Evolutionary conservation across 257 asterid genomes (phyloP).

Genomic region (Rubia yunnanensis): DNA sequence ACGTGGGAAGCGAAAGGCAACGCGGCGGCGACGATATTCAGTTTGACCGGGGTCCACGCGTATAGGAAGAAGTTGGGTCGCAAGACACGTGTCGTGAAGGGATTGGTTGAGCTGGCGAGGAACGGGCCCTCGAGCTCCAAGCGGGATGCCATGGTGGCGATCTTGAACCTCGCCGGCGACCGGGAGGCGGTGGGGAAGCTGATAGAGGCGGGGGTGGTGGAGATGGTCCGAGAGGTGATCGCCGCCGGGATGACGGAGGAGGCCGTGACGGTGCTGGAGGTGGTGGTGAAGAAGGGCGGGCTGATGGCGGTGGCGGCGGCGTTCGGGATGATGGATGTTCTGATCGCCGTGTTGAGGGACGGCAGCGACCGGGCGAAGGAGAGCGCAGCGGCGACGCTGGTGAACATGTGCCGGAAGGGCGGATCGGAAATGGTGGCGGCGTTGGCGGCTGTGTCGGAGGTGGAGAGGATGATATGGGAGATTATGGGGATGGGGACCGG

Average conservation of each 20-base stretch:
- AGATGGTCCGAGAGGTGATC: conserved; percentile 40
- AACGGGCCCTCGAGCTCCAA: conserved; percentile 49
- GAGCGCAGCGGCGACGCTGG: conserved; percentile 65
- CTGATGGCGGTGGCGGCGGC: conserved; percentile 49
- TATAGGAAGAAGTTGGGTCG: conserved; percentile 49
- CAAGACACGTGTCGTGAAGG: conserved; percentile 53
- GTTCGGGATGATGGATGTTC: conserved; percentile 34
- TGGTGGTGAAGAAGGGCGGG: conserved; percentile 78
- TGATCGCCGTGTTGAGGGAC: conserved; percentile 45
- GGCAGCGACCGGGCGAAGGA: conserved; percentile 66
- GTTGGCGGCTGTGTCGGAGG: conserved; percentile 49
- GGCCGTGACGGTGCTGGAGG: conserved; percentile 65
- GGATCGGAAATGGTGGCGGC: conserved; percentile 70
- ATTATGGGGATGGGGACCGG: conserved; percentile 74
- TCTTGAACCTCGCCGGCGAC: conserved; percentile 66
- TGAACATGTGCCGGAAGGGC: conserved; percentile 65
- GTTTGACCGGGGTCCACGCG: conserved; percentile 54
- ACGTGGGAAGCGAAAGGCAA: conserved; percentile 93
- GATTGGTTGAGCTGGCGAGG: conserved; percentile 53
- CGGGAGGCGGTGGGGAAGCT: conserved; percentile 60
- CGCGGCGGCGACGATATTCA: conserved; percentile 80
- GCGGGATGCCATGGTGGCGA: conserved; percentile 76
- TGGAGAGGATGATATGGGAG: conserved; percentile 77
- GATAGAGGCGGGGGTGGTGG: conserved; percentile 72
- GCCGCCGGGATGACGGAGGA: conserved; percentile 42